These are phyloP conservation scores for Myriosclerotinia curreyana DNA, from an alignment of 2,329 filamentous ascomycete genomes.

Conservation along the genomic window DNA sequence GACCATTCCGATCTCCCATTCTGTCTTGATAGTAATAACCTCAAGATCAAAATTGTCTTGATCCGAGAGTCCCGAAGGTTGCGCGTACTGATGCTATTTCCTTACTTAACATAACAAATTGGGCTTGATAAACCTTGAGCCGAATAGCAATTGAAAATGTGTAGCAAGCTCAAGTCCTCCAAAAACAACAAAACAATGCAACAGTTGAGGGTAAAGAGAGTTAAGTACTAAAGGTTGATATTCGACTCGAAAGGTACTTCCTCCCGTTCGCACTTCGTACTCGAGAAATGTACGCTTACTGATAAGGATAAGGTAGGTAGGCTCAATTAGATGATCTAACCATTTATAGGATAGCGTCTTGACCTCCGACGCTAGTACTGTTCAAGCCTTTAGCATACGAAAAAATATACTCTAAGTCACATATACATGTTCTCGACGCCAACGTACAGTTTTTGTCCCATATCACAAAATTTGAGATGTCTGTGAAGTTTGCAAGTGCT, in stretches of 20 bases:
- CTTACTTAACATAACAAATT: not conserved
- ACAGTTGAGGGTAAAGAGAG: not conserved
- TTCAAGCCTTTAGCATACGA: not conserved
- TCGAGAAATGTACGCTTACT: not conserved
- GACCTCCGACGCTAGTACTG: not conserved
- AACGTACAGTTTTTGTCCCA: not conserved
- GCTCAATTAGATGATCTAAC: not conserved
- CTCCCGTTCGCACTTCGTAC: not conserved
- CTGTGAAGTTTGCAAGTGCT: constrained; percentile 5
- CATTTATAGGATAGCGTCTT: not conserved
- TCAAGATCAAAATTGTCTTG: not conserved
- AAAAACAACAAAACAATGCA: not conserved
- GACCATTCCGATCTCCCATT: constrained; percentile 25
- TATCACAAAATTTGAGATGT: constrained; percentile 22
- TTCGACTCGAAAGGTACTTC: not conserved
- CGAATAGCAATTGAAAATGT: not conserved
- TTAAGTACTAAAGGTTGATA: not conserved
- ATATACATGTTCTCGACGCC: not conserved
- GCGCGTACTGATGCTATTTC: not conserved
- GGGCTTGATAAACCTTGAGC: not conserved
- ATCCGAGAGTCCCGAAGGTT: constrained; percentile 17
- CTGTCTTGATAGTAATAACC: not conserved
- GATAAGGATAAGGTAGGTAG: constrained; percentile 11
- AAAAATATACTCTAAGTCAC: not conserved
- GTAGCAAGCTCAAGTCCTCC: not conserved